Evolutionary conservation across 176 grass and related monocot species (phyloP).

Genomic region (Ensete ventricosum): DNA sequence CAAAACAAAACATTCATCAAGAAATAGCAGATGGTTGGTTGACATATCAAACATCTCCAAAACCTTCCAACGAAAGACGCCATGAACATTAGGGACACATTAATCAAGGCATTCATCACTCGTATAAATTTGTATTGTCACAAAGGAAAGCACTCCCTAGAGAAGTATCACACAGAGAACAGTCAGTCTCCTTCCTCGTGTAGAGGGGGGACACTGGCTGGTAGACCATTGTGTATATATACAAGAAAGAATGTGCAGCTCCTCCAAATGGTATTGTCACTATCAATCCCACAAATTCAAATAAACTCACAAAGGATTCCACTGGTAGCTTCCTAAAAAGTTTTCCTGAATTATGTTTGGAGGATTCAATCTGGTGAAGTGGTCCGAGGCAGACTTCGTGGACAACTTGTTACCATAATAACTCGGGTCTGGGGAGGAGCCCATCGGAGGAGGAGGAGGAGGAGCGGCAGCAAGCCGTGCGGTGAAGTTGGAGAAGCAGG

Average conservation of each 20-base stretch:
- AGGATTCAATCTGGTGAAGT: slow-evolving; percentile 15
- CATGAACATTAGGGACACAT: neutral
- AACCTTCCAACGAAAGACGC: neutral
- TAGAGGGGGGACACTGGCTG: neutral
- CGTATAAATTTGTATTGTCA: neutral
- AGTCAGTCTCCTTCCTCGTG: neutral
- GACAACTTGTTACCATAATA: neutral
- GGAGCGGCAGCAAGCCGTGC: neutral
- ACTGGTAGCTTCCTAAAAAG: slow-evolving; percentile 5
- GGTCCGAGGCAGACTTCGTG: slow-evolving; percentile 7
- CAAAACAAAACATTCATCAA: too few species aligned
- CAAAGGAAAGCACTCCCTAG: slow-evolving; percentile 5
- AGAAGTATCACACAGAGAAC: neutral
- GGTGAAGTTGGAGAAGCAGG: slow-evolving; percentile 25
- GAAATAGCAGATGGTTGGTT: too few species aligned
- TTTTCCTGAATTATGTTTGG: slow-evolving; percentile 11
- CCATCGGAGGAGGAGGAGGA: slow-evolving; percentile 1
- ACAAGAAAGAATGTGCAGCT: neutral
- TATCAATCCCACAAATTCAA: neutral
- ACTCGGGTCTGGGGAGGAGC: slow-evolving; percentile 2
- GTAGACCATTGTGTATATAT: neutral
- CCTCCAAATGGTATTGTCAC: neutral
- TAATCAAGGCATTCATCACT: too few species aligned
- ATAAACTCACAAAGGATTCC: slow-evolving; percentile 16
- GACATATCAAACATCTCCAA: neutral